A percentile compares a stretch with the other conserved stretches of the same genome.
phyloP scores from a whole-genome alignment of 352 stramenopile species.

The Phytophthora pistaciae region DNA sequence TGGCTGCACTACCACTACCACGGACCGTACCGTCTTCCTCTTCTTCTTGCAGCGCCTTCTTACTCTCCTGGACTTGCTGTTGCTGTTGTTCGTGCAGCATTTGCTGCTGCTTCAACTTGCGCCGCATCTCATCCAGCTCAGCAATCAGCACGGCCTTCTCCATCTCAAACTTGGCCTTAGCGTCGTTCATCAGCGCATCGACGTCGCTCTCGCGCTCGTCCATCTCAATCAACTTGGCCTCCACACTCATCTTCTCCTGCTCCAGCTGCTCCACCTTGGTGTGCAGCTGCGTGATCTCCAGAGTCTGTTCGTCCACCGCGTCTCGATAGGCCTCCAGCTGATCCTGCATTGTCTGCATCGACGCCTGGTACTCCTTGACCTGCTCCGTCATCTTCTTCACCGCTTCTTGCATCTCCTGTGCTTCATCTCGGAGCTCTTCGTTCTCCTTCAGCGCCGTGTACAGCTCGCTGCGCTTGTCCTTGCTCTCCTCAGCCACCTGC shows the following conservation, averaged over 20 bases:
- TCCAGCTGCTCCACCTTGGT: constrained; percentile 61
- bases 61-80: constrained; percentile 35
- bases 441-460: constrained; percentile 76
- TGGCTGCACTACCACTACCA: constrained; percentile 7
- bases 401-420: constrained; percentile 41
- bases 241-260: constrained; percentile 58
- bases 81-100: constrained; percentile 48
- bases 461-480: constrained; percentile 66
- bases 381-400: constrained; percentile 48
- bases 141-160: constrained; percentile 57
- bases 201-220: constrained; percentile 72
- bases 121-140: constrained; percentile 54
- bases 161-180: constrained; percentile 59
- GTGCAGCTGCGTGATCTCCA: constrained; percentile 74
- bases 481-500: constrained; percentile 47
- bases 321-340: constrained; percentile 62
- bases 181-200: constrained; percentile 54
- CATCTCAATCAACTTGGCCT: constrained; percentile 81
- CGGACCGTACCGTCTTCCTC: constrained; percentile 7
- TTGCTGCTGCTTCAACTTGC: constrained; percentile 48
- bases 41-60: constrained; percentile 11
- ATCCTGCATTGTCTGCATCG: constrained; percentile 55
- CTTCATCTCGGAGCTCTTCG: constrained; percentile 62
- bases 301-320: constrained; percentile 69
- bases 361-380: constrained; percentile 54